These are phyloP conservation scores for Neurospora tetraspora DNA, from an alignment of 495 filamentous ascomycete genomes.

Conservation along the genomic window DNA sequence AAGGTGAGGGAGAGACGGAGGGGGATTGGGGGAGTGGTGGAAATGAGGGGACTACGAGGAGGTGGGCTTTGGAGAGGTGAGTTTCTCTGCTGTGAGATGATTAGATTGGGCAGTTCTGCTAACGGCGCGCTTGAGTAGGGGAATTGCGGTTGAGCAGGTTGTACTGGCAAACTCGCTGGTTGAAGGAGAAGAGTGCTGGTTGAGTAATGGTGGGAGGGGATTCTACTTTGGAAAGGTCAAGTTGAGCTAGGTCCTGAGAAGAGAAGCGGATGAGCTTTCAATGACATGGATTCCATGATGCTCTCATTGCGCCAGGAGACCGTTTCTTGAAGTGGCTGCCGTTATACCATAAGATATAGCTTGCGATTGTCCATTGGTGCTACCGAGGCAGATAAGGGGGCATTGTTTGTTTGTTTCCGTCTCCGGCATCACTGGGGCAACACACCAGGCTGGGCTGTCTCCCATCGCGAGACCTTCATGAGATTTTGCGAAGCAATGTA, in stretches of 20 bases:
- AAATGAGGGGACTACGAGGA: conserved; percentile 69
- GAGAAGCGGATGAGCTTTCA: not conserved
- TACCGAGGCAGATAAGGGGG: not conserved
- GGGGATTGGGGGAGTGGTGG: conserved; percentile 50
- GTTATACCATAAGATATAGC: not conserved
- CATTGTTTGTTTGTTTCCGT: not conserved
- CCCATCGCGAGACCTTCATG: not conserved
- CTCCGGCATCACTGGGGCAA: not conserved
- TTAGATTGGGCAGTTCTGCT: not conserved
- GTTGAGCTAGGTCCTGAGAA: conserved; percentile 2
- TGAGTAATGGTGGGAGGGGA: conserved; percentile 79
- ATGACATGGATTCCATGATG: not conserved
- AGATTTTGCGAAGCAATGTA: not conserved
- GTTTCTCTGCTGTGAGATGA: not conserved
- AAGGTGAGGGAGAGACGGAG: conserved; percentile 4
- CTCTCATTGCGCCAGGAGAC: not conserved
- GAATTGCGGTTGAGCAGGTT: conserved; percentile 50
- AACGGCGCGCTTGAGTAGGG: conserved; percentile 17
- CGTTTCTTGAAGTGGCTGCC: not conserved
- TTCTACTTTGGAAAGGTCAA: conserved; percentile 43
- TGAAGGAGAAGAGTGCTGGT: conserved; percentile 68
- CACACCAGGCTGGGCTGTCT: not conserved
- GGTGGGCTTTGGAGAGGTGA: conserved; percentile 61
- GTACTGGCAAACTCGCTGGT: conserved; percentile 46
- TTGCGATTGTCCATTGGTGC: not conserved